These are phyloP conservation scores for Sideroxylon spinosum DNA, from an alignment of 179 eudicot genomes.

Conservation along the genomic window DNA sequence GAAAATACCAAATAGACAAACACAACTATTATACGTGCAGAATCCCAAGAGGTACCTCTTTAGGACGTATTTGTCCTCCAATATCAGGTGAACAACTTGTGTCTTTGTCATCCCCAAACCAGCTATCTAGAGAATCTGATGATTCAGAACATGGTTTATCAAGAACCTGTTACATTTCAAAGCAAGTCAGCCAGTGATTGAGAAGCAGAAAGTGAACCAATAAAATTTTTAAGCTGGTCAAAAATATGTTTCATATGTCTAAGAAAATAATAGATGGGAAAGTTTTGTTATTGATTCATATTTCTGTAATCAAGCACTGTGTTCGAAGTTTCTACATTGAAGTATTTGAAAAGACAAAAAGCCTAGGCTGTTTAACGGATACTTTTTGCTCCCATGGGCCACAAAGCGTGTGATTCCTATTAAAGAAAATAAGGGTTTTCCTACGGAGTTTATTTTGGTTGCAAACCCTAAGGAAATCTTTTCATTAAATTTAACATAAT, in stretches of 20 bases:
- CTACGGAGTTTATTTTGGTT: not conserved
- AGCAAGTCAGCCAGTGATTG: conserved; percentile 9
- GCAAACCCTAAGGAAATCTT: not conserved
- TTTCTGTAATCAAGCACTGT: not conserved
- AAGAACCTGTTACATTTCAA: conserved; percentile 39
- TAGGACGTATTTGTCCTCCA: conserved; percentile 27
- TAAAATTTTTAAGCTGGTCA: not conserved
- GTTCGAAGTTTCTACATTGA: not conserved
- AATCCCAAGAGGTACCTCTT: conserved; percentile 47
- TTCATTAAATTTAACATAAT: not conserved
- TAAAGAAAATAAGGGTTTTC: not conserved
- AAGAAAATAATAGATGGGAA: not conserved
- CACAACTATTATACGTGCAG: not conserved
- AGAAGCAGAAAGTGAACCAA: conserved; percentile 1
- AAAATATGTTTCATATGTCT: not conserved
- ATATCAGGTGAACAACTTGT: conserved; percentile 25
- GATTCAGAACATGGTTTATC: conserved; percentile 42
- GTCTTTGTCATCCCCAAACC: conserved; percentile 57
- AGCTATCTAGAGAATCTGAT: conserved; percentile 69
- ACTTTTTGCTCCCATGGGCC: too few relatives aligned
- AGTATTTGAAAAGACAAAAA: not conserved
- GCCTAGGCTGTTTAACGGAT: not conserved
- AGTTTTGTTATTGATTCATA: not conserved
- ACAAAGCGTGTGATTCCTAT: not conserved
- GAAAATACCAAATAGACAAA: not conserved